Evolutionary conservation across 345 rosid species (phyloP).

Genomic region (Populus nigra): DNA sequence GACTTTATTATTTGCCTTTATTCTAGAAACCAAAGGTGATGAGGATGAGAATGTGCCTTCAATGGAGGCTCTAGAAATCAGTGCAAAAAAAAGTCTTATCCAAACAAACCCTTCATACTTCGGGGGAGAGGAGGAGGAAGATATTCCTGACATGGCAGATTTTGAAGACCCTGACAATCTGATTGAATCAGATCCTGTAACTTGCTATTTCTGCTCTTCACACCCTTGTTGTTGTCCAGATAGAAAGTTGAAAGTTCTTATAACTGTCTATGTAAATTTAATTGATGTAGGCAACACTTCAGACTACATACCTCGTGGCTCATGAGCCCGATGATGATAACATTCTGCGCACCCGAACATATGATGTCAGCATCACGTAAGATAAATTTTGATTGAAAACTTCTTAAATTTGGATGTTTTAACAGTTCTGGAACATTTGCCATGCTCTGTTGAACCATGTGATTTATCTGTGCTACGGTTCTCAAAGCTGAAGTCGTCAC

Average conservation of each 20-base stretch:
- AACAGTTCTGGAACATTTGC: not conserved
- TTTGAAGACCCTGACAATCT: constrained; percentile 73
- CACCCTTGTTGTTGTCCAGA: not conserved
- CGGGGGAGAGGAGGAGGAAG: constrained; percentile 82
- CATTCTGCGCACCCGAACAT: constrained; percentile 88
- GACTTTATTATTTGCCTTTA: not conserved
- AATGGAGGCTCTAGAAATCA: constrained; percentile 73
- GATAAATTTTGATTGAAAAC: constrained; percentile 15
- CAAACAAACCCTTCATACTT: constrained; percentile 76
- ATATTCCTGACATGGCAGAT: constrained; percentile 94
- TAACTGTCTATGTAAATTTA: not conserved
- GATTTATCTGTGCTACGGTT: not conserved
- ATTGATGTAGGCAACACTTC: constrained; percentile 76
- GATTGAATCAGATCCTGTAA: constrained; percentile 70
- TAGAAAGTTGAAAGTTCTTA: not conserved
- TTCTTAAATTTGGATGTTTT: not conserved
- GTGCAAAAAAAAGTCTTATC: constrained; percentile 42
- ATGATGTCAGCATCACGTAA: constrained; percentile 99
- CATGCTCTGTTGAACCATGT: not conserved
- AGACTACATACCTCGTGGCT: constrained; percentile 65
- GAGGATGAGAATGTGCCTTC: constrained; percentile 88
- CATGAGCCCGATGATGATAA: constrained; percentile 90
- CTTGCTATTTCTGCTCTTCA: constrained; percentile 8
- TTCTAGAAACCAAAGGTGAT: constrained; percentile 51
- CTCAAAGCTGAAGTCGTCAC: not conserved